Evolutionary conservation across 192 early-diverging fungal genomes (phyloP), one percentile per base, ranked within the genome.

Genomic region (Coemansia sp.): DNA sequence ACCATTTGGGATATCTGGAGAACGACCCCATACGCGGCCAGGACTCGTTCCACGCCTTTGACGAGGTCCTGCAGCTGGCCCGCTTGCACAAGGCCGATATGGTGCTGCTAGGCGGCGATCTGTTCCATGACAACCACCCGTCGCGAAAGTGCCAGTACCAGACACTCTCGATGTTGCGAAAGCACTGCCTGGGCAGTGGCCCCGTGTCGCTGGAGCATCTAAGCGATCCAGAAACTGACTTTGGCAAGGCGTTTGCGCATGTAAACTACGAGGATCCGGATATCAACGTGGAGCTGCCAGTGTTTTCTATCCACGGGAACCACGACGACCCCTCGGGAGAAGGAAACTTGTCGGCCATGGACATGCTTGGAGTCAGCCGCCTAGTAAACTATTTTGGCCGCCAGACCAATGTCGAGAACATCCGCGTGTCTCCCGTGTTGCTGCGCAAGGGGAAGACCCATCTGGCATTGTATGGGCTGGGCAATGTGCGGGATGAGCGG

Each of bases 221-320:
- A n/a, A 92, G 88, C 55, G 88, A 91, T 44, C 86, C 87, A 49
- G 65, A 62, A 5, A 81, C 75, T 11, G 87, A 88, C 74, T 90
- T 92, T 76, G 77, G 80, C 0, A 61, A 84, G 11, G 62, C 74
- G 40, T 84, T 87, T 43, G 60, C 60, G n/a, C 82, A 66, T 9
- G 89, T 89, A 12, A 97, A 96, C 54, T 94, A 91, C 69, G 79
- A 85, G 56, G 91, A 96, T 51, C 86, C 90, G 3, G 94, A 98
- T 58, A 60, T 87, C 11, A 96, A 96, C 56, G 77, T 96, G 6
- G 57, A 81, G 5, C 81, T 93, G 12, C 95, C 95, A 0, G 83
- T 98, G 0, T 98, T 96, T 60, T 89, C 92, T 0, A 98, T 98
- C 47, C 95, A 98, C 64, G 95, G 95, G 0, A 98, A 98, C 73